Conservation (phyloP, 306 rosid species). For the Hylodesmum podocarpum region DNA sequence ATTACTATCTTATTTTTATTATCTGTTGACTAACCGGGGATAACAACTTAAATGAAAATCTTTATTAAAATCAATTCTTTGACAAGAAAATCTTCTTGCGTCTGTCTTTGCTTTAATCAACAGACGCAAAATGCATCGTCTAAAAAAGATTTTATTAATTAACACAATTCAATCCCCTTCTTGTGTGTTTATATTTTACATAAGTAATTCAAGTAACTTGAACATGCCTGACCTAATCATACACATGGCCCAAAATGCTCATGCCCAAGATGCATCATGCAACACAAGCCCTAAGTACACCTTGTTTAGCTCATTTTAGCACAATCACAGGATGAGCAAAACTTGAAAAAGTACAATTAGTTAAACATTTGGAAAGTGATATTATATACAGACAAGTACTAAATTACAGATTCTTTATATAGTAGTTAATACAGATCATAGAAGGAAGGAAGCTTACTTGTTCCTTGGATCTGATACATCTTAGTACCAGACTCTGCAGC, state of each 20-base stretch:
- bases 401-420: background rate
- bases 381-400: background rate
- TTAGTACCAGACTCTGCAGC: slow-evolving; percentile 59
- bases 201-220: background rate
- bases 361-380: background rate
- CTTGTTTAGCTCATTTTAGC: slow-evolving; percentile 7
- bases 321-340: slow-evolving; percentile 10
- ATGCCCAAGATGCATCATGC: background rate
- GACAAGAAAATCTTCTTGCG: no score
- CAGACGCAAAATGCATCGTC: no score
- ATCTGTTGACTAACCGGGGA: no score
- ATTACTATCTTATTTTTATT: no score
- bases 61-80: no score
- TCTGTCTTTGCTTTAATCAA: no score
- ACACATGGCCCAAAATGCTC: background rate
- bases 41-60: no score
- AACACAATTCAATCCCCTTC: no score
- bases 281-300: background rate
- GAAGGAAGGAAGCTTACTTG: slow-evolving; percentile 60
- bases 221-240: background rate
- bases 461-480: slow-evolving; percentile 74
- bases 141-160: no score
- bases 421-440: slow-evolving; percentile 3
- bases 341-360: background rate
- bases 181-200: no score